Evolutionary conservation across 805 yeast genomes (phyloP).

Genomic region (Starmerella stigmatis): DNA sequence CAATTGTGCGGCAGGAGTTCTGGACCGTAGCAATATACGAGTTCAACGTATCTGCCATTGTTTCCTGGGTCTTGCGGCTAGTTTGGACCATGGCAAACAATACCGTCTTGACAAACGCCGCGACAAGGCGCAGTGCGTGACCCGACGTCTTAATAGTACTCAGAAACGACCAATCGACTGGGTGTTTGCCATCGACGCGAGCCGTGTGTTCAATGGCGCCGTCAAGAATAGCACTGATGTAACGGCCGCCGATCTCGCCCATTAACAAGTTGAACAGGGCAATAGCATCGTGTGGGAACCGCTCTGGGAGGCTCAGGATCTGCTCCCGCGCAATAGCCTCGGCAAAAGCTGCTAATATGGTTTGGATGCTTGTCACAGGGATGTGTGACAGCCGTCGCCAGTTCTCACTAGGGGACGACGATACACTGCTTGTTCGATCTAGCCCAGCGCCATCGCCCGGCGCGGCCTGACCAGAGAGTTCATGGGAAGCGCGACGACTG

Average conservation of each 20-base stretch:
- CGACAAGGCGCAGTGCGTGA: conserved; percentile 52
- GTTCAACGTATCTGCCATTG: conserved; percentile 54
- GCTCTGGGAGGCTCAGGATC: conserved; percentile 34
- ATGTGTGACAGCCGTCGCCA: background rate
- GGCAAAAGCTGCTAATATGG: conserved; percentile 55
- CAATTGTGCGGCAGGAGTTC: conserved; percentile 55
- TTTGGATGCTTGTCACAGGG: conserved; percentile 35
- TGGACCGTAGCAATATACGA: conserved; percentile 38
- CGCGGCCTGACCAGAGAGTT: background rate
- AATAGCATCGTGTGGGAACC: conserved; percentile 49
- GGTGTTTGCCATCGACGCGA: conserved; percentile 25
- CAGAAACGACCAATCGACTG: conserved; percentile 40
- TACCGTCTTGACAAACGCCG: conserved; percentile 63
- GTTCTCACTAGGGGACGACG: background rate
- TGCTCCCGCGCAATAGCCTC: conserved; percentile 73
- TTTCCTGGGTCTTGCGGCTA: conserved; percentile 42
- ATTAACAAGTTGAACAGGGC: conserved; percentile 59
- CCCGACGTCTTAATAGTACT: conserved; percentile 43
- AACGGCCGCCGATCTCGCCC: conserved; percentile 60
- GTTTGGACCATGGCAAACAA: conserved; percentile 61
- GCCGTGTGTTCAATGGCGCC: conserved; percentile 39
- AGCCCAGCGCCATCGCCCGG: background rate
- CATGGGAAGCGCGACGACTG: background rate
- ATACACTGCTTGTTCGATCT: background rate
- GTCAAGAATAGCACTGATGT: conserved; percentile 66